Evolutionary conservation across 305 asterid species (phyloP).

Genomic region (Lippia alba): DNA sequence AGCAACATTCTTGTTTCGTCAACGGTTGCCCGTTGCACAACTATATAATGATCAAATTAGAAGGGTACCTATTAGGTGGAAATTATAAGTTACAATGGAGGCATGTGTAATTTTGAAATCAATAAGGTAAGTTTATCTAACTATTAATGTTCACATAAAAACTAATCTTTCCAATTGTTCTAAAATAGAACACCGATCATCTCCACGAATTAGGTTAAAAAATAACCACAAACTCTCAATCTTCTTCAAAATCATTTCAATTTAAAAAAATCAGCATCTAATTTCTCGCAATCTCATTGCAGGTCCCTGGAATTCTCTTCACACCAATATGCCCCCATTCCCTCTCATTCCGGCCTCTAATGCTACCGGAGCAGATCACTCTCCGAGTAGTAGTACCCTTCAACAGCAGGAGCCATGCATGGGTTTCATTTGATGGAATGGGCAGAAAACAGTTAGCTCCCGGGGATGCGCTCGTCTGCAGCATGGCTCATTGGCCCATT

Average conservation of each 20-base stretch:
- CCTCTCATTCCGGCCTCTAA: conserved; percentile 71
- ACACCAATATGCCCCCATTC: conserved; percentile 89
- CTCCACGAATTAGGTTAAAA: too few relatives aligned
- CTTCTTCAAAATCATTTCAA: neutral
- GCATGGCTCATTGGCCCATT: conserved; percentile 86
- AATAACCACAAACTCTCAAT: too few relatives aligned
- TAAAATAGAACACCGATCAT: too few relatives aligned
- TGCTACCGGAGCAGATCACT: conserved; percentile 71
- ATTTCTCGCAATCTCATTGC: neutral
- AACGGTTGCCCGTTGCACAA: too few relatives aligned
- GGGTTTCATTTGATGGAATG: conserved; percentile 84
- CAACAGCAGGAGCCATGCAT: conserved; percentile 73
- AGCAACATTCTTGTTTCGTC: neutral
- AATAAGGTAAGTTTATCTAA: neutral
- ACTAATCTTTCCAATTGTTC: too few relatives aligned
- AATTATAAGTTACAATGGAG: too few relatives aligned
- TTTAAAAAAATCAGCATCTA: too few relatives aligned
- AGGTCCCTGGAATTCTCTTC: conserved; percentile 78
- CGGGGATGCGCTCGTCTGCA: conserved; percentile 75
- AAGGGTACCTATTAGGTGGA: too few relatives aligned
- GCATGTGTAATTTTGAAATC: too few relatives aligned
- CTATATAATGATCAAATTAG: too few relatives aligned
- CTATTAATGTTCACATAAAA: too few relatives aligned
- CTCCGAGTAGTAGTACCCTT: conserved; percentile 66
- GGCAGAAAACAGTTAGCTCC: conserved; percentile 67